Evolutionary conservation across 768 basidiomycete species (phyloP), one percentile per base, ranked within the genome.

Genomic region (Boletus reticulatus): DNA sequence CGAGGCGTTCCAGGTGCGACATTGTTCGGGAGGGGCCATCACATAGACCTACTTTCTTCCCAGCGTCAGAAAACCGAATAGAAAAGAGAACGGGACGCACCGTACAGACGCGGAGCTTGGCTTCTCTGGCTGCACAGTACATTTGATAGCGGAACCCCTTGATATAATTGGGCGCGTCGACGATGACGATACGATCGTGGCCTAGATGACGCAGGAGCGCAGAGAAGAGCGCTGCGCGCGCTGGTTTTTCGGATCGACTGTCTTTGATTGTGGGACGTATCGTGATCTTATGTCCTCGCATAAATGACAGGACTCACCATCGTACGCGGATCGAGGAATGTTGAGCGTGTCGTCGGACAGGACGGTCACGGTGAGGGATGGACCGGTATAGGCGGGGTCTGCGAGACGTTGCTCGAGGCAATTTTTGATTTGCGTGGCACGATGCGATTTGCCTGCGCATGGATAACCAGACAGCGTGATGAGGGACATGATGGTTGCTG

Each of bases 61-160:
- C 36, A 13, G 27, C 12, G 46, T 54, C 43, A 64, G 60, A 48
- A 32, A 7, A 29, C 22, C 0, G 24, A 22, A 29, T 27, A 13
- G 3, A n/a, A 14, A n/a, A 5, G 1, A 22, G 8, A 7, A n/a
- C n/a, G n/a, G n/a, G 63, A 76, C 84, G 63, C 62, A 97, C 95
- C 44, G 97, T 98, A 71, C 90, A 93, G 6, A 89, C 84, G 34
- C 95, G 78, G 27, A 93, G 77, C 62, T 88, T 89, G 61, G 86
- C 80, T 67, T 99, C 97, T 49, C 94, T 77, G 6, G 94, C 95
- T 1, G 92, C 92, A 67, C 96, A 98, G 68, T 98, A 97, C 76
- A 99, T 86, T 71, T 99, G 97, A 72, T 99, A 99, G 31, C 97
- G 85, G 68, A 94, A 97, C 12, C 96, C 96, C 70, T 99, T 98